These are phyloP conservation scores for Fomitopsis palustris DNA, from an alignment of 1,284 basidiomycete genomes.

Conservation along the genomic window DNA sequence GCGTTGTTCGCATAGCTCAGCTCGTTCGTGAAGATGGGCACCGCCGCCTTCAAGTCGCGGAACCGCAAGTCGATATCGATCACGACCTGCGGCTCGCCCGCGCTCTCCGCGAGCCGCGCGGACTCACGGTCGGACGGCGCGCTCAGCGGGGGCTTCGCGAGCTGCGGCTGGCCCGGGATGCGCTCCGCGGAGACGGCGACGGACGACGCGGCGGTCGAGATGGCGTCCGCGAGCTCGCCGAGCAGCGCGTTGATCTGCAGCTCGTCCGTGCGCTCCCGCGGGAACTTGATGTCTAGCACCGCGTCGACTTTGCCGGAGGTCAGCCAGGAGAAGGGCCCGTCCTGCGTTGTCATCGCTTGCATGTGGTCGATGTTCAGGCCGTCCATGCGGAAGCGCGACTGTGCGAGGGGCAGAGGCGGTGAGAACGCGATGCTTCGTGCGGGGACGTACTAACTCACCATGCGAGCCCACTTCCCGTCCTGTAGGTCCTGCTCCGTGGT, in stretches of 20 bases:
- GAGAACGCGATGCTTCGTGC: neutral
- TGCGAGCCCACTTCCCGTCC: conserved; percentile 82
- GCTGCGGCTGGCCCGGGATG: conserved; percentile 85
- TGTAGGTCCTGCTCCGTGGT: conserved; percentile 82
- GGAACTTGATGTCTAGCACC: conserved; percentile 97
- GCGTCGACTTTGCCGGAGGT: conserved; percentile 95
- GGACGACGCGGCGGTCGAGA: conserved; percentile 51
- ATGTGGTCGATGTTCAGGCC: conserved; percentile 97
- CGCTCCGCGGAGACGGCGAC: conserved; percentile 49
- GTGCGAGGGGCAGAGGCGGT: neutral
- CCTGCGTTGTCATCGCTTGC: conserved; percentile 79
- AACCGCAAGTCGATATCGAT: conserved; percentile 96
- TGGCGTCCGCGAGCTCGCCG: conserved; percentile 87
- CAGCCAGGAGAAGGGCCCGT: conserved; percentile 96
- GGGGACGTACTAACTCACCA: conserved; percentile 53
- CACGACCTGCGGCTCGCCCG: conserved; percentile 50
- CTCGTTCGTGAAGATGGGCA: conserved; percentile 87
- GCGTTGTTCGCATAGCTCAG: conserved; percentile 93
- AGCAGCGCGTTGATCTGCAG: conserved; percentile 86
- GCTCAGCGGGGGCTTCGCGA: conserved; percentile 84
- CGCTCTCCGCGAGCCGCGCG: conserved; percentile 30
- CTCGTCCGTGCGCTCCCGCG: conserved; percentile 74
- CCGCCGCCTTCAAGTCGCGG: conserved; percentile 93
- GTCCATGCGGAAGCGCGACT: conserved; percentile 95
- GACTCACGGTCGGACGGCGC: conserved; percentile 51